Evolutionary conservation across 768 basidiomycete genomes (phyloP).

Genomic region (Leccinum arenicola): DNA sequence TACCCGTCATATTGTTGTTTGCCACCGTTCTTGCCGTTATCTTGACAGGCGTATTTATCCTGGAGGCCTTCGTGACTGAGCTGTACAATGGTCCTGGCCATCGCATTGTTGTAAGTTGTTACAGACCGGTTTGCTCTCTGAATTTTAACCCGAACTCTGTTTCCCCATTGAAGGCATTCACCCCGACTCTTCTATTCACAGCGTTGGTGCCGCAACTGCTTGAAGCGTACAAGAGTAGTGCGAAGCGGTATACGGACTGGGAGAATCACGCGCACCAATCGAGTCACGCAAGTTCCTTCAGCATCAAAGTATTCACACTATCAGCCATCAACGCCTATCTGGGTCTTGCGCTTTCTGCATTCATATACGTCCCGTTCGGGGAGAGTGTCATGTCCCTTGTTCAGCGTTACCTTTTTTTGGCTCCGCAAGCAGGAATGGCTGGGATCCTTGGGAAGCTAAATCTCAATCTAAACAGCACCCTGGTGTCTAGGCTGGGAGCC

Average conservation of each 20-base stretch:
- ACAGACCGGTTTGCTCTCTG: not conserved
- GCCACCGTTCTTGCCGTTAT: conserved; percentile 65
- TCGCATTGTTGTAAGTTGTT: conserved; percentile 62
- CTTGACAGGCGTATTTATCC: conserved; percentile 77
- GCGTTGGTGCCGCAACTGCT: conserved; percentile 79
- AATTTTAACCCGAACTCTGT: not conserved
- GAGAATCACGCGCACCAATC: conserved; percentile 89
- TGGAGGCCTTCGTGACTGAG: conserved; percentile 88
- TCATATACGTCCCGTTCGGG: conserved; percentile 93
- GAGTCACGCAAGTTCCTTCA: conserved; percentile 73
- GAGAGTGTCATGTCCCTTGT: conserved; percentile 71
- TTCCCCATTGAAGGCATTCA: conserved; percentile 52
- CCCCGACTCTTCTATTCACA: conserved; percentile 82
- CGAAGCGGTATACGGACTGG: conserved; percentile 73
- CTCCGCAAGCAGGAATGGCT: conserved; percentile 12
- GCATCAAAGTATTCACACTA: conserved; percentile 87
- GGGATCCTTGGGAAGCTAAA: conserved; percentile 21
- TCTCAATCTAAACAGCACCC: conserved; percentile 27
- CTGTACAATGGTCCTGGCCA: conserved; percentile 88
- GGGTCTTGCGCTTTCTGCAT: conserved; percentile 89
- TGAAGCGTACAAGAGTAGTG: conserved; percentile 65
- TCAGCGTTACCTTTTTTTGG: conserved; percentile 30
- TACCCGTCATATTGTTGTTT: conserved; percentile 75
- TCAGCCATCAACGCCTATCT: conserved; percentile 89
- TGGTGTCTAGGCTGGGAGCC: conserved; percentile 28